Base-by-base conservation (phyloP, 2,329 filamentous ascomycete genomes). In the Chrysoporthe cubensis region DNA sequence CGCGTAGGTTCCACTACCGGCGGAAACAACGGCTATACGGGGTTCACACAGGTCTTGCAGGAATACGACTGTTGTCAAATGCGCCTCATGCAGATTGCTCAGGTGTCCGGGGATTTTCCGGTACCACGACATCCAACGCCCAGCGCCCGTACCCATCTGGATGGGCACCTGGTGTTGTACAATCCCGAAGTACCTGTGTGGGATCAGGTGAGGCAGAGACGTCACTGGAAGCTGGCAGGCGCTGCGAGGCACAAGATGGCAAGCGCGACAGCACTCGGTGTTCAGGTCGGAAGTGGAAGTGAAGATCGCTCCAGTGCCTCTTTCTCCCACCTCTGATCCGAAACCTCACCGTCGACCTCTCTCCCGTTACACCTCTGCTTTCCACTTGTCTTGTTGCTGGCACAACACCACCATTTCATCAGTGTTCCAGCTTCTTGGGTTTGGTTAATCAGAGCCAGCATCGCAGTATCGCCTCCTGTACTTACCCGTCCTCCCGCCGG, bases 391-490 rank as follows among this genome's bases (percentile, higher is more conserved):
- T 58, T 58, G 26, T 56, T 58, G 46, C n/a, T 59, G 43, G 34
- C 42, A 46, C 44, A 32, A 43, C 40, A 62, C n/a, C 46, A 44
- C 26, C 61, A 62, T 67, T 52, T 54, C 62, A 56, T 64, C 50
- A 56, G 62, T 63, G 61, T 56, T 48, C 44, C 65, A 9, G 26
- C 52, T 59, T 52, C 66, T 50, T 69, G 64, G 65, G 48, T 62
- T 62, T 64, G 43, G 26, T n/a, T 46, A 54, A 43, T 18, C 50
- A 44, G 16, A 46, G 62, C 40, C 65, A 69, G 42, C 66, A 67
- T 67, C 58, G 62, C 57, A 57, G 43, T 69, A 67, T 58, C 57
- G 60, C 62, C 61, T 62, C 50, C 67, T 67, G 67, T 67, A 67
- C 43, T 62, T 48, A 67, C 65, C 65, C 65, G 65, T 64, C 57